Evolutionary conservation across 129 eudicot species (phyloP).

Genomic region (Sambucus nigra): DNA sequence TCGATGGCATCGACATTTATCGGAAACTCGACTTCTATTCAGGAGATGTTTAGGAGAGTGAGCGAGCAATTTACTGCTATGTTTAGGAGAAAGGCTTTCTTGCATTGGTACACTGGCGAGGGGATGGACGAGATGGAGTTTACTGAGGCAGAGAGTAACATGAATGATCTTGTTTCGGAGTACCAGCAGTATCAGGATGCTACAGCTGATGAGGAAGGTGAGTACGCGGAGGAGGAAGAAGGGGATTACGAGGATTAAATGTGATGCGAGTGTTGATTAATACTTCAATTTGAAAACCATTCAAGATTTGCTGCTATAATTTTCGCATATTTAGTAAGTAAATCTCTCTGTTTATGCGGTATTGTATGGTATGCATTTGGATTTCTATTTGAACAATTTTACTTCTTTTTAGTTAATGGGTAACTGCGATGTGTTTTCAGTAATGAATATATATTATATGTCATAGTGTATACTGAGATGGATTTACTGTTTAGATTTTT

Average conservation of each 20-base stretch:
- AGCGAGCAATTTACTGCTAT: slow-evolving; percentile 43
- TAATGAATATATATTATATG: no score
- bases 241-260: background rate
- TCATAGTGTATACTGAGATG: no score
- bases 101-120: slow-evolving; percentile 52
- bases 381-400: no score
- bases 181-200: slow-evolving; percentile 53
- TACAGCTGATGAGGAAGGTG: slow-evolving; percentile 34
- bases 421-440: no score
- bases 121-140: slow-evolving; percentile 53
- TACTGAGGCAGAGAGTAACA: slow-evolving; percentile 35
- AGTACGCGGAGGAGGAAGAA: slow-evolving; percentile 26
- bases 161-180: slow-evolving; percentile 44
- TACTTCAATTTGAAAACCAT: no score
- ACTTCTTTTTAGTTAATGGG: no score
- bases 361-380: no score
- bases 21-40: slow-evolving; percentile 43
- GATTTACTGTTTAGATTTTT: no score
- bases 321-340: no score
- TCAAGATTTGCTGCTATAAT: no score
- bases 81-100: slow-evolving; percentile 47
- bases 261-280: no score
- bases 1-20: slow-evolving; percentile 47
- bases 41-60: slow-evolving; percentile 40
- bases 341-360: no score